Conservation (phyloP, 1,284 basidiomycete species). For the Pseudozyma pruni region DNA sequence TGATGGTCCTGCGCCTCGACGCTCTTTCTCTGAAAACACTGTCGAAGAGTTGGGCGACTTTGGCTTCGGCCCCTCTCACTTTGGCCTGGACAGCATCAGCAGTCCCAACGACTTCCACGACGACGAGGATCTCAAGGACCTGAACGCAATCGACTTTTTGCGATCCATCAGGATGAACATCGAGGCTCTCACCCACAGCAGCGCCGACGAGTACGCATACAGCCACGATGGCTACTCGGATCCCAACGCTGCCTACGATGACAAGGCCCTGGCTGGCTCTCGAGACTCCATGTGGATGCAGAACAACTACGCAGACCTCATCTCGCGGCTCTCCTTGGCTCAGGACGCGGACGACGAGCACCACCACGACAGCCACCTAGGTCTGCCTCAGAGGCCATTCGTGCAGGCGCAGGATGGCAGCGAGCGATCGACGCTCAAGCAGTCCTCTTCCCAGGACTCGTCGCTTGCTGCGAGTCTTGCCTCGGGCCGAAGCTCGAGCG, state of each 20-base stretch:
- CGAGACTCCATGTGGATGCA: constrained; percentile 3
- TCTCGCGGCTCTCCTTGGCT: constrained; percentile 25
- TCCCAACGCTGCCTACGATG: constrained; percentile 13
- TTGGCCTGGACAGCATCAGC: neutral
- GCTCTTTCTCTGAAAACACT: too few species aligned
- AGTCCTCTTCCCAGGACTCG: constrained; percentile 15
- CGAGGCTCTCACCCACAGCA: constrained; percentile 16
- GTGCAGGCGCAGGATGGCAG: neutral
- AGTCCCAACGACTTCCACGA: constrained; percentile 1
- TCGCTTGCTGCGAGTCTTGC: constrained; percentile 19
- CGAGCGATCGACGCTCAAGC: neutral
- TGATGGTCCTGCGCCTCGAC: too few species aligned
- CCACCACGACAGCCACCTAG: neutral
- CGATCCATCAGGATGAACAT: constrained; percentile 35
- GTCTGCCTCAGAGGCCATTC: neutral
- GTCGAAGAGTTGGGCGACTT: neutral
- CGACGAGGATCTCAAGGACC: constrained; percentile 24
- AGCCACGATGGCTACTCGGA: constrained; percentile 27
- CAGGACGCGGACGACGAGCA: neutral
- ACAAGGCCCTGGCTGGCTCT: constrained; percentile 23
- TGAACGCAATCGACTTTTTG: constrained; percentile 12
- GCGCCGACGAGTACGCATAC: constrained; percentile 28
- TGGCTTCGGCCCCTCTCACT: neutral
- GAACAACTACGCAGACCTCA: constrained; percentile 23
- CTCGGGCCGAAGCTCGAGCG: constrained; percentile 34